Evolutionary conservation across 192 early-diverging fungal genomes (phyloP).

Genomic region (Linnemannia hyalina): DNA sequence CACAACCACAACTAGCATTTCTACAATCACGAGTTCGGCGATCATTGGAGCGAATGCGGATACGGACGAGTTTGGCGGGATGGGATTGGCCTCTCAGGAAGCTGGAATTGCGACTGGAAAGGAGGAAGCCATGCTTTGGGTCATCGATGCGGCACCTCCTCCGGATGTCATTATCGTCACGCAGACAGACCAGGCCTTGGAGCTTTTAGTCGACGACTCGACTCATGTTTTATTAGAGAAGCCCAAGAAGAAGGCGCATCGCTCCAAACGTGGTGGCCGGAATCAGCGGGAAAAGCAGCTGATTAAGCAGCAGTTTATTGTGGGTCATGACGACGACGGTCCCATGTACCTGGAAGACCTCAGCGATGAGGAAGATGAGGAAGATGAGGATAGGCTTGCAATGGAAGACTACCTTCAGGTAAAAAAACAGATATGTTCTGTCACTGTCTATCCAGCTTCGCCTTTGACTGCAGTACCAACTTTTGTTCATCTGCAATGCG

Average conservation of each 20-base stretch:
- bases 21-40: not conserved
- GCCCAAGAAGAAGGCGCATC: slow-evolving; percentile 51
- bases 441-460: not conserved
- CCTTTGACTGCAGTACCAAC: not conserved
- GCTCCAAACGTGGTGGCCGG: slow-evolving; percentile 47
- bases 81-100: slow-evolving; percentile 9
- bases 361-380: slow-evolving; percentile 30
- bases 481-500: not conserved
- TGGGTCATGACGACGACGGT: slow-evolving; percentile 51
- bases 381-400: slow-evolving; percentile 33
- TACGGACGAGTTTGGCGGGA: not conserved
- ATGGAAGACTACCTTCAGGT: slow-evolving; percentile 46
- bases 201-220: not conserved
- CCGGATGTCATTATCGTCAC: slow-evolving; percentile 1
- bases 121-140: not conserved
- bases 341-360: slow-evolving; percentile 32
- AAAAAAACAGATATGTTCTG: not conserved
- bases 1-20: not conserved
- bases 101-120: not conserved
- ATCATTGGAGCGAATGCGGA: not conserved
- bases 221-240: not conserved
- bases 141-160: slow-evolving; percentile 6
- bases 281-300: slow-evolving; percentile 40
- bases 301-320: slow-evolving; percentile 28
- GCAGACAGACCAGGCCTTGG: not conserved